Base-by-base conservation (phyloP, 1,284 basidiomycete species). In the Laetiporus sulphureus region DNA sequence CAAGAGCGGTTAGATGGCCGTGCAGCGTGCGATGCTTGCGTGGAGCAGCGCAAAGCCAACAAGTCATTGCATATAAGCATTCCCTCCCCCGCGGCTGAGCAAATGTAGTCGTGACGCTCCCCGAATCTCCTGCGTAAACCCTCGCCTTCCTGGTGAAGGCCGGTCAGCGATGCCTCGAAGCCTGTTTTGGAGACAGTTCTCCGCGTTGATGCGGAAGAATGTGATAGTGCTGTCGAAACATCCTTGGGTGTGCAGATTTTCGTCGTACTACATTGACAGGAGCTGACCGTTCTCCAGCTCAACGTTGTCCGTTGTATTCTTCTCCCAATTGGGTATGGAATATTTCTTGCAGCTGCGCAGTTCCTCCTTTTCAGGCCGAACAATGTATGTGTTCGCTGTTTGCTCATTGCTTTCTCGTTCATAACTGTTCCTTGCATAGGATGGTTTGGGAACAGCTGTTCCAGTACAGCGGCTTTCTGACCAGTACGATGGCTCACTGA, bases 171-270 rank as follows among this genome's bases (percentile, higher is more conserved):
- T 58, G 56, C 50, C 48, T n/a, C n/a, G n/a, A n/a, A 46, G 49
- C 15, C 45, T 67, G 8, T 80, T 83, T 56, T 73, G 73, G 65
- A 67, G 74, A 20, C 84, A 89, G 62, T 74, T 81, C 47, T 59
- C 60, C 8, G 78, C 75, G 3, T 61, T 89, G 30, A 72, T 77
- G 42, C 72, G 75, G 69, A 89, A 89, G 71, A 87, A 88, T 52
- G 83, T 79, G 80, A 83, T 81, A 39, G 70, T 83, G 13, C 60
- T 81, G 21, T 72, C 70, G 16, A 80, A 76, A 57, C 78, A 80
- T 58, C 71, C 77, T 42, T 63, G 77, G 53, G 82, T 84, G 54
- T 59, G 80, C 69, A 20, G n/a, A n/a, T n/a, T n/a, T n/a, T 27
- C 25, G 25, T 13, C 25, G 25, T 13, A 27, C 25, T 27, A 7